These are phyloP conservation scores for Schizonepeta tenuifolia DNA, from an alignment of 257 asterid genomes.

Conservation along the genomic window DNA sequence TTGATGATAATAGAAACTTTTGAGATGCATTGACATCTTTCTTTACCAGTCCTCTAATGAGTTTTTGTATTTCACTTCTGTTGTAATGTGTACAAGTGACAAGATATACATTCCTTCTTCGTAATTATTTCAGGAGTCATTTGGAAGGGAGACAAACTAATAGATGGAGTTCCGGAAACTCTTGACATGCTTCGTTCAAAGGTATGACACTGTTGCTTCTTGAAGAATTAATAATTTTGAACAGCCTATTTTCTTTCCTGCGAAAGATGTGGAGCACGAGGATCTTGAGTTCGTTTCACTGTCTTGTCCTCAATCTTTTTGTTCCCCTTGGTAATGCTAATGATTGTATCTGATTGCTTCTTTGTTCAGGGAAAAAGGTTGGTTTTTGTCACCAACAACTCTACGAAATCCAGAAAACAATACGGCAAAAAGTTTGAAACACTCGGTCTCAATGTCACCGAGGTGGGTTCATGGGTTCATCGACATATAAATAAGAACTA, in stretches of 20 bases:
- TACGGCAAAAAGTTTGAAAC: conserved; percentile 95
- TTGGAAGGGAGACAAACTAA: conserved; percentile 97
- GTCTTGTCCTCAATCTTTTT: conserved; percentile 7
- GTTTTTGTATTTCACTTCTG: background rate
- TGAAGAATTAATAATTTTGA: background rate
- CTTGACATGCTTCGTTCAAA: conserved; percentile 91
- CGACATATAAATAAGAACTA: conserved; percentile 18
- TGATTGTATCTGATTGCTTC: conserved; percentile 31
- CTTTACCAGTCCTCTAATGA: background rate
- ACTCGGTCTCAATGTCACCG: conserved; percentile 85
- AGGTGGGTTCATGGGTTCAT: conserved; percentile 55
- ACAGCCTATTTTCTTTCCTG: background rate
- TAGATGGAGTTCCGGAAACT: conserved; percentile 98
- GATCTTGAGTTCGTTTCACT: conserved; percentile 25
- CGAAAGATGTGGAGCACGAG: conserved; percentile 20
- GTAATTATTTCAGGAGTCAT: conserved; percentile 70
- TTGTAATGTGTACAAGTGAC: background rate
- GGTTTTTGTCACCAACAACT: conserved; percentile 98
- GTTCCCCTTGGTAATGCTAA: conserved; percentile 2
- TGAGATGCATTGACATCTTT: conserved; percentile 17
- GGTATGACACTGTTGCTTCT: conserved; percentile 48
- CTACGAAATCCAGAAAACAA: conserved; percentile 96
- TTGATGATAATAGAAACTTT: background rate
- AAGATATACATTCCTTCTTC: conserved; percentile 6
- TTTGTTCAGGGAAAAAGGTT: conserved; percentile 83